phyloP scores from a whole-genome alignment of 352 stramenopile genomes.

The Phytophthora citrophthora region DNA sequence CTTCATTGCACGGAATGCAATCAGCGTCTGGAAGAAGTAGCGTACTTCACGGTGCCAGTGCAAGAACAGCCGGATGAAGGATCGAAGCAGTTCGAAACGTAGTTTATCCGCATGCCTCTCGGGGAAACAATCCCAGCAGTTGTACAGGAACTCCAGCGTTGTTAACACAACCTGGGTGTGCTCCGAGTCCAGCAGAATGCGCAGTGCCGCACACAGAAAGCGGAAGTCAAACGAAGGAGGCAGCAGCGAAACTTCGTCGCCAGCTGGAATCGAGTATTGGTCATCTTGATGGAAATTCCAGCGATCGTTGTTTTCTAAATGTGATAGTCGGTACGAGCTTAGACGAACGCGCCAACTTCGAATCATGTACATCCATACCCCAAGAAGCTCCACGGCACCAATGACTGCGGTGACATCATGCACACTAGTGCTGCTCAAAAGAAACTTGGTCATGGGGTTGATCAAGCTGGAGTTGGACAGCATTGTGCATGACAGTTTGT shows the following conservation, averaged over 20 bases:
- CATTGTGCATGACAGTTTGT: conserved; percentile 92
- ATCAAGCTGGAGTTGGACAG: conserved; percentile 87
- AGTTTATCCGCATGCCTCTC: conserved; percentile 89
- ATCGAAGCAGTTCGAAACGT: conserved; percentile 79
- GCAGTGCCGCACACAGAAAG: conserved; percentile 81
- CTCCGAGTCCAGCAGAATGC: conserved; percentile 83
- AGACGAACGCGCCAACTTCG: conserved; percentile 89
- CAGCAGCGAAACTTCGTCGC: conserved; percentile 85
- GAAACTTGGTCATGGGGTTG: conserved; percentile 92
- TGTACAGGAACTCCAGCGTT: conserved; percentile 90
- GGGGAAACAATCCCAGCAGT: conserved; percentile 90
- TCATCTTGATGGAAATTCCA: conserved; percentile 93
- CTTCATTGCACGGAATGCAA: conserved; percentile 88
- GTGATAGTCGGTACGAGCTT: conserved; percentile 85
- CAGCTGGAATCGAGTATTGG: conserved; percentile 88
- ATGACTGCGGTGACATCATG: conserved; percentile 90
- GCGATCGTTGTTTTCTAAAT: conserved; percentile 90
- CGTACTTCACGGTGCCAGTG: conserved; percentile 91
- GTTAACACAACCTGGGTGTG: conserved; percentile 89
- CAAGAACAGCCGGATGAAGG: conserved; percentile 82
- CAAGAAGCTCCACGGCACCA: conserved; percentile 84
- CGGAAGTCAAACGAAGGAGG: conserved; percentile 90
- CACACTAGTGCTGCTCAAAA: conserved; percentile 87
- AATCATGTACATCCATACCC: conserved; percentile 94
- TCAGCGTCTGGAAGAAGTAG: conserved; percentile 88